These are phyloP conservation scores for Tetragonia tetragonoides DNA, from an alignment of 148 eudicot genomes.

Conservation along the genomic window DNA sequence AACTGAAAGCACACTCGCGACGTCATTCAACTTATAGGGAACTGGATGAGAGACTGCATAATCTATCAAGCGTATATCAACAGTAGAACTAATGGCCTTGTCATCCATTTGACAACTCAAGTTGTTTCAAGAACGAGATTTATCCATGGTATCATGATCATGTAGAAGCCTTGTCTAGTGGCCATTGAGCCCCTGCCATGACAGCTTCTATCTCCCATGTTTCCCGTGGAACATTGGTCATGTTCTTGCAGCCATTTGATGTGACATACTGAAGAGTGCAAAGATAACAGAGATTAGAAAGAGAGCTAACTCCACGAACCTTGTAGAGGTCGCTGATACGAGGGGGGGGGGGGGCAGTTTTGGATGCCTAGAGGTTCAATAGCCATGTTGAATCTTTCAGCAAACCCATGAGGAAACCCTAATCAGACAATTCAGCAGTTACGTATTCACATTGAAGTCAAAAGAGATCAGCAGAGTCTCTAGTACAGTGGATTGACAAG, in stretches of 20 bases:
- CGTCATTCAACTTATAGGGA: no score
- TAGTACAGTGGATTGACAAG: no score
- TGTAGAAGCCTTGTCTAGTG: slow-evolving; percentile 33
- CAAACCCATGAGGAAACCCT: no score
- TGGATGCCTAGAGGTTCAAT: no score
- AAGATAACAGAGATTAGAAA: background rate
- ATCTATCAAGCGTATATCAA: no score
- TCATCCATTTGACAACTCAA: background rate
- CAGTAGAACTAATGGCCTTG: background rate
- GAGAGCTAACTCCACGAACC: background rate
- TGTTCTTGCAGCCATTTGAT: slow-evolving; percentile 70
- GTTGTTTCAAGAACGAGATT: slow-evolving; percentile 3
- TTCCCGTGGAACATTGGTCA: slow-evolving; percentile 85
- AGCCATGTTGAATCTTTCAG: background rate
- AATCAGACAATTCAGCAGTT: no score
- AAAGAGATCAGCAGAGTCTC: no score
- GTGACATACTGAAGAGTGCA: slow-evolving; percentile 55
- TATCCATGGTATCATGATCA: background rate
- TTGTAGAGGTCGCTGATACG: background rate
- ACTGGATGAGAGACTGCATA: no score
- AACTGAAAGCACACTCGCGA: no score
- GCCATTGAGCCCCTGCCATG: slow-evolving; percentile 93
- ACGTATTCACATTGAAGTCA: no score
- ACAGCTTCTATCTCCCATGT: slow-evolving; percentile 81
- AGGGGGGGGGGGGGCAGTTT: no score